Evolutionary conservation across 768 basidiomycete species (phyloP), one percentile per base, ranked within the genome.

Genomic region (Ramaria sp.): DNA sequence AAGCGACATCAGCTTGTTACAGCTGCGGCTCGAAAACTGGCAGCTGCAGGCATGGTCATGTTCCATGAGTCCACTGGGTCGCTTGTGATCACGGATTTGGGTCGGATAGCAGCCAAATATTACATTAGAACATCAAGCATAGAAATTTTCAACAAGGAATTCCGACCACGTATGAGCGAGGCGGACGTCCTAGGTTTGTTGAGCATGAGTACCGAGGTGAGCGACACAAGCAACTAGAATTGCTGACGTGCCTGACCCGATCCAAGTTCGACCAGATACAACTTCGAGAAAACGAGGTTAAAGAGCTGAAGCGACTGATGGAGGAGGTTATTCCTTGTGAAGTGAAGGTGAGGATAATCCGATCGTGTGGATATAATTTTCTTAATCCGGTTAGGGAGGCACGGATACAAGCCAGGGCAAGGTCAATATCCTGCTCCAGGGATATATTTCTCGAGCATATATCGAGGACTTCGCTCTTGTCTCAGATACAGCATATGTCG

Each of bases 51-150:
- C 41, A 99, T 99, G 96, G 85, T 97, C 53, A 74, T 79, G 46
- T 88, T 84, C 64, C 84, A 92, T 63, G 67, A 71, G 37, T 67
- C 67, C 0, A 76, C 73, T 4, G 81, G 79, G 12, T 70, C 76
- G 1, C 84, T 96, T 57, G 71, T 76, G 2, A 81, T 86, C 62
- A 91, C 88, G n/a, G 94, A 96, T 61, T 70, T 95, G 2, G 96
- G 96, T n/a, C 76, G 92, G 61, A 94, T 98, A 63, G 93, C 96
- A 0, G 91, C 95, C 4, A 94, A 88, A 70, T 99, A 96, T 69
- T 99, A 98, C 70, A 88, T 99, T 65, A 81, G 87, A 19, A 72
- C 91, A 67, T 72, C 80, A 45, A 92, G 90, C 4, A 84, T 98
- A 37, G 90, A 91, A 68, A 80, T 88, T 6, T 98, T 95, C 75